Conservation (phyloP, 2,329 filamentous ascomycete genomes). For the Phyllosticta citrichinensis region DNA sequence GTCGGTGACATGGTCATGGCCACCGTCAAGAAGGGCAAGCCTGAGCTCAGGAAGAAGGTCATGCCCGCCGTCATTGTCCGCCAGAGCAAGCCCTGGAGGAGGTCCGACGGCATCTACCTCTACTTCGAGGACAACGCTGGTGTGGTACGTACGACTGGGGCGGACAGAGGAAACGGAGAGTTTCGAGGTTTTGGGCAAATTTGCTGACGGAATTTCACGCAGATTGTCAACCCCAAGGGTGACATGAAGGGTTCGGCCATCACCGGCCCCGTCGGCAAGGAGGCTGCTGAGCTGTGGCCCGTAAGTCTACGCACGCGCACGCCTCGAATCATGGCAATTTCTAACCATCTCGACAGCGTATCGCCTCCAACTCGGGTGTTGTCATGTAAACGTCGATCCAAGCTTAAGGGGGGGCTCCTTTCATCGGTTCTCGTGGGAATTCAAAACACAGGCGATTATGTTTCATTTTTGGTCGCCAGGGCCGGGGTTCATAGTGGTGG, state of each 20-base stretch:
- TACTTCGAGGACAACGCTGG: conserved; percentile 99
- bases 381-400: conserved; percentile 69
- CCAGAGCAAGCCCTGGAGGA: conserved; percentile 99
- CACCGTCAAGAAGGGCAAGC: conserved; percentile 99
- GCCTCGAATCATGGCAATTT: neutral
- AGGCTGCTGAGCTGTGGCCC: conserved; percentile 98
- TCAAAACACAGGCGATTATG: conserved; percentile 6
- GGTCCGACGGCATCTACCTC: conserved; percentile 95
- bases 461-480: conserved; percentile 11
- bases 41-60: conserved; percentile 99
- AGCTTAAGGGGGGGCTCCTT: conserved; percentile 6
- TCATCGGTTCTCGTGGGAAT: conserved; percentile 11
- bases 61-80: conserved; percentile 98
- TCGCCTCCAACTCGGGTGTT: conserved; percentile 99
- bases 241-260: conserved; percentile 99
- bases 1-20: conserved; percentile 99
- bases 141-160: conserved; percentile 58
- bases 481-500: conserved; percentile 5
- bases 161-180: neutral
- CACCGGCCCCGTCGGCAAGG: conserved; percentile 98
- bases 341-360: conserved; percentile 57
- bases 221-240: conserved; percentile 99
- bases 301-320: conserved; percentile 45
- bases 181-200: neutral
- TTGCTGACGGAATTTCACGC: conserved; percentile 15